These are phyloP conservation scores for Flaveria sonorensis DNA, from an alignment of 129 eudicot genomes.

Conservation along the genomic window DNA sequence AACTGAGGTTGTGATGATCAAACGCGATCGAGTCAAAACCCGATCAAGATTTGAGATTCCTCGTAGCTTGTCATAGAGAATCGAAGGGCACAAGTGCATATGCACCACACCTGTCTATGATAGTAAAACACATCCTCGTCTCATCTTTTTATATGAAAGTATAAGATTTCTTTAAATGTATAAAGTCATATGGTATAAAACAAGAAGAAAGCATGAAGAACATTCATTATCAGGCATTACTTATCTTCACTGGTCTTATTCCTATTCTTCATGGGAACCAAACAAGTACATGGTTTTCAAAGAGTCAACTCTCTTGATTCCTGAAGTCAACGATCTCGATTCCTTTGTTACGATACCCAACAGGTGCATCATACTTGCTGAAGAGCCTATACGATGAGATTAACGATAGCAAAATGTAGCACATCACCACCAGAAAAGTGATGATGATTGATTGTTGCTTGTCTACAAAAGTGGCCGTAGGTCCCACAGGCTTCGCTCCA, in stretches of 20 bases:
- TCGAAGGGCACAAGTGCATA: too few species aligned
- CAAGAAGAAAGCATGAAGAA: constrained; percentile 20
- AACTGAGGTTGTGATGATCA: too few species aligned
- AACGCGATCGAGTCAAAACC: too few species aligned
- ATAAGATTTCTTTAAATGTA: not conserved
- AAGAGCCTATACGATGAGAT: constrained; percentile 83
- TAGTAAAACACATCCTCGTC: too few species aligned
- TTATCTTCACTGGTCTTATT: constrained; percentile 8
- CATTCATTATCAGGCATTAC: constrained; percentile 11
- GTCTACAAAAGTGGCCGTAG: constrained; percentile 67
- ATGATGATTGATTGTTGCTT: constrained; percentile 65
- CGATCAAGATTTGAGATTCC: too few species aligned
- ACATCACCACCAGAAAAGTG: constrained; percentile 61
- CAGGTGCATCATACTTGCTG: constrained; percentile 86
- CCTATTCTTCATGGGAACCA: not conserved
- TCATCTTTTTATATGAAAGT: too few species aligned
- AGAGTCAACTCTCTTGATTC: constrained; percentile 27
- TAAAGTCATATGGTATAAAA: constrained; percentile 20
- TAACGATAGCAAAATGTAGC: constrained; percentile 68
- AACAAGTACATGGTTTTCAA: constrained; percentile 4
- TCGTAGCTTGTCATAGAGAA: too few species aligned
- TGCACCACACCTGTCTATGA: too few species aligned
- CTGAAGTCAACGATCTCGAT: constrained; percentile 52
- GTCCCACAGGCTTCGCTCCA: constrained; percentile 81
- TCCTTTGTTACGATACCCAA: constrained; percentile 47